Conservation (phyloP, 2,329 filamentous ascomycete genomes). For the Colletotrichum costaricense region DNA sequence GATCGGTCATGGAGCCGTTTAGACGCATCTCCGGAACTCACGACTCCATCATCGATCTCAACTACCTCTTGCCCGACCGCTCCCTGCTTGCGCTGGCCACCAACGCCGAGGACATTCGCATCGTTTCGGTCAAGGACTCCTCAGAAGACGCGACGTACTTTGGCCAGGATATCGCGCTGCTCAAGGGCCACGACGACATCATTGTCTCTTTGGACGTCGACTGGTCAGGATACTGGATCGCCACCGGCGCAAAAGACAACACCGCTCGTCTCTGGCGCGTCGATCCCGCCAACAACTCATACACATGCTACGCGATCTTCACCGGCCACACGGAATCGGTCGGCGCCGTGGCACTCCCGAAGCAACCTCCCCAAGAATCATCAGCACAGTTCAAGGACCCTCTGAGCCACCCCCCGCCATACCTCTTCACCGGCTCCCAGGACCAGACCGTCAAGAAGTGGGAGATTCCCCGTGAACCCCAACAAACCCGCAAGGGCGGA, state of each 20-base stretch:
- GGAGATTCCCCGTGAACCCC: slow-evolving; percentile 75
- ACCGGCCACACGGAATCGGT: slow-evolving; percentile 95
- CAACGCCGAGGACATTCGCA: slow-evolving; percentile 91
- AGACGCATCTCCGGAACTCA: slow-evolving; percentile 94
- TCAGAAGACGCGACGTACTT: slow-evolving; percentile 69
- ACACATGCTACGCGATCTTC: slow-evolving; percentile 83
- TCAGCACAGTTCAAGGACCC: slow-evolving; percentile 80
- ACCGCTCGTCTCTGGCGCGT: slow-evolving; percentile 91
- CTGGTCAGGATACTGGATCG: slow-evolving; percentile 97
- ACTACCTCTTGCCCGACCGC: slow-evolving; percentile 83
- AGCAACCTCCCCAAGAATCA: slow-evolving; percentile 72
- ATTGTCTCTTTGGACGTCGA: slow-evolving; percentile 95
- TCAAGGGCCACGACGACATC: slow-evolving; percentile 94
- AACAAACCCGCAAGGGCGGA: slow-evolving; percentile 61
- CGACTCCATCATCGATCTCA: slow-evolving; percentile 96
- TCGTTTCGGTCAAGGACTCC: slow-evolving; percentile 76
- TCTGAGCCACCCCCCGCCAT: slow-evolving; percentile 82
- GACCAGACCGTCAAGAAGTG: slow-evolving; percentile 96
- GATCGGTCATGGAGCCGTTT: slow-evolving; percentile 59
- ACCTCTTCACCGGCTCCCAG: slow-evolving; percentile 91
- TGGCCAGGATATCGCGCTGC: slow-evolving; percentile 85
- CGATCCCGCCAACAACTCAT: slow-evolving; percentile 80
- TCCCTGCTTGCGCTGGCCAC: slow-evolving; percentile 91
- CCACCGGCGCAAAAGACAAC: slow-evolving; percentile 96
- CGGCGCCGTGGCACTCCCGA: slow-evolving; percentile 87